A percentile compares a stretch with the other conserved stretches of the same genome.
These are phyloP conservation scores for Chaetomiaceae sp. DNA, from an alignment of 2,329 filamentous ascomycete species.

Conservation along the genomic window DNA sequence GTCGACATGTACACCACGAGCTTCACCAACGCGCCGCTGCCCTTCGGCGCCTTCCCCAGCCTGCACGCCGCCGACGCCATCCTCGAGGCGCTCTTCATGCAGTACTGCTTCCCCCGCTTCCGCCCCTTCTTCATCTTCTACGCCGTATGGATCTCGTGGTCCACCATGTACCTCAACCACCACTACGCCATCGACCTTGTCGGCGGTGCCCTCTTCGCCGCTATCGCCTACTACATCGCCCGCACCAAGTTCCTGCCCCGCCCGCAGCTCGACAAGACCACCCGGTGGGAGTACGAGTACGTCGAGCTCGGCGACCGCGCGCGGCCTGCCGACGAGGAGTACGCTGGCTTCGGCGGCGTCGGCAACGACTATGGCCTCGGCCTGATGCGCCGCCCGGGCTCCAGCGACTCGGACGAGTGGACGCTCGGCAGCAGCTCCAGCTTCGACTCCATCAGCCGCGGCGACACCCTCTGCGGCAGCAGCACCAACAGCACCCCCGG, in stretches of 20 bases:
- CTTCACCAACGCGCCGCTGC: conserved; percentile 83
- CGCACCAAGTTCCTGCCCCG: conserved; percentile 76
- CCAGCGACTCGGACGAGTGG: conserved; percentile 75
- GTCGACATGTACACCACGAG: conserved; percentile 89
- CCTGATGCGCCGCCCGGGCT: conserved; percentile 35
- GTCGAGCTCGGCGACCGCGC: conserved; percentile 68
- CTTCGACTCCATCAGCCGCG: conserved; percentile 42
- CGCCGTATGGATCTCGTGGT: conserved; percentile 94
- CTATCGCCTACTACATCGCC: conserved; percentile 73
- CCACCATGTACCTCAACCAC: conserved; percentile 96
- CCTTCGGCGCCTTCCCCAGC: conserved; percentile 92
- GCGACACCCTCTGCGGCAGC: conserved; percentile 39
- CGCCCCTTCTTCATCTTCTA: conserved; percentile 76
- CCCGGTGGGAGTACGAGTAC: conserved; percentile 94
- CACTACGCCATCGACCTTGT: conserved; percentile 95
- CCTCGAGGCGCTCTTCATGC: conserved; percentile 87
- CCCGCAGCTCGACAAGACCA: conserved; percentile 75
- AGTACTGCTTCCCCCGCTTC: conserved; percentile 80
- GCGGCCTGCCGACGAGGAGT: conserved; percentile 39
- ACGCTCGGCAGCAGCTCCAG: conserved; percentile 78
- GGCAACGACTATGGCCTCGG: conserved; percentile 43
- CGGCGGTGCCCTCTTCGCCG: conserved; percentile 71
- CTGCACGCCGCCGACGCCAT: conserved; percentile 86
- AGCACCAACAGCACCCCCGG: conserved; percentile 44
- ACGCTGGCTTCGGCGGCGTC: too few species aligned